These are phyloP conservation scores for Loxodes magnus DNA, from an alignment of 73 alveolate species.

Conservation along the genomic window DNA sequence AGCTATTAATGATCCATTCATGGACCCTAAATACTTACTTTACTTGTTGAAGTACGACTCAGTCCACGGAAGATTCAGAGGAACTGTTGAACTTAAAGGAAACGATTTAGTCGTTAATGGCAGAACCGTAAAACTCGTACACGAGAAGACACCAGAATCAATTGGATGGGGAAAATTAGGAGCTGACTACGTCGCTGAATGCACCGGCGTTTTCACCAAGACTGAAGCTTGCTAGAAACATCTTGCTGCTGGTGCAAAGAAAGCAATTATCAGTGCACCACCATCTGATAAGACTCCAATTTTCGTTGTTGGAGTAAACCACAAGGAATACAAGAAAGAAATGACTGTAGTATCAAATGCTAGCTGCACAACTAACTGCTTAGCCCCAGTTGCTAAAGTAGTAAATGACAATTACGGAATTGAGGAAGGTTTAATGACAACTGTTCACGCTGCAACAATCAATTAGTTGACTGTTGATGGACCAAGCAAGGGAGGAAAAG, in stretches of 20 bases:
- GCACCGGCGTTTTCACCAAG: conserved; percentile 56
- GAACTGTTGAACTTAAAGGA: conserved; percentile 66
- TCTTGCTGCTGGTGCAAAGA: conserved; percentile 64
- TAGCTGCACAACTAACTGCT: conserved; percentile 96
- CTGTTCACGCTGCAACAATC: conserved; percentile 94
- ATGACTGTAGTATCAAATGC: conserved; percentile 86
- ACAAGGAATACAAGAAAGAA: conserved; percentile 27
- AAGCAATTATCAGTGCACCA: conserved; percentile 70
- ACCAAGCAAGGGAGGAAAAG: conserved; percentile 96
- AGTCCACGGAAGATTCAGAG: conserved; percentile 47
- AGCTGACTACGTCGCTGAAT: conserved; percentile 68
- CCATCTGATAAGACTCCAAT: conserved; percentile 86
- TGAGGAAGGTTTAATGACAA: conserved; percentile 91
- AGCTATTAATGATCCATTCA: conserved; percentile 45
- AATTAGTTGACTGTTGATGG: conserved; percentile 94
- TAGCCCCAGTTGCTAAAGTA: conserved; percentile 66
- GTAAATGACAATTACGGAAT: conserved; percentile 92
- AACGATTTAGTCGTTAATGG: conserved; percentile 79
- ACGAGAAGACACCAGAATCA: conserved; percentile 62
- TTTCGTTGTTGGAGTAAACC: conserved; percentile 85
- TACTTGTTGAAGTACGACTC: conserved; percentile 64
- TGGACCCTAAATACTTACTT: conserved; percentile 45
- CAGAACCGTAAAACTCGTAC: conserved; percentile 44
- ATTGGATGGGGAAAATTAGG: conserved; percentile 75
- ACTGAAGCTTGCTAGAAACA: conserved; percentile 31